Percentiles rank a stretch among this genome's conserved stretches.
Evolutionary conservation across 2,329 filamentous ascomycete genomes (phyloP).

Genomic region (Sclerotinia trifoliorum): DNA sequence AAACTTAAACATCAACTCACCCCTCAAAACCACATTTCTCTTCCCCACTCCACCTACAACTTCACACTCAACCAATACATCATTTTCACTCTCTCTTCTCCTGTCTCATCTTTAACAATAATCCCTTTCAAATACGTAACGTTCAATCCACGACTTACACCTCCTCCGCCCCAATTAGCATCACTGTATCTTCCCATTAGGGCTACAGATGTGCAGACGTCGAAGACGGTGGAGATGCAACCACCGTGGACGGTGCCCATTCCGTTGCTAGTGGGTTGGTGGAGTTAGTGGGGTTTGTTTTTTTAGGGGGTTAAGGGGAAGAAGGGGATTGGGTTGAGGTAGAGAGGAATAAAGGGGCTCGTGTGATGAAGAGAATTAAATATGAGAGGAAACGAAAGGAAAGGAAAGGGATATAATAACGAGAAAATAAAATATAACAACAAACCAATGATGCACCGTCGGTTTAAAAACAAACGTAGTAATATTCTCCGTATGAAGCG

Average conservation of each 20-base stretch:
- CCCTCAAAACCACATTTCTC: conserved; percentile 15
- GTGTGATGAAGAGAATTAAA: background rate
- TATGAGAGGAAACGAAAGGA: background rate
- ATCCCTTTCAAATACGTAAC: conserved; percentile 1
- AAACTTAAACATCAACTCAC: background rate
- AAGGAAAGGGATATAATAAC: too few relatives aligned
- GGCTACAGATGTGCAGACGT: background rate
- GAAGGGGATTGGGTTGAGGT: too few relatives aligned
- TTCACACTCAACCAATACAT: conserved; percentile 1
- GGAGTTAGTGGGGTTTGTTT: background rate
- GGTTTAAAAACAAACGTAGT: conserved; percentile 8
- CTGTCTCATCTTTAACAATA: background rate
- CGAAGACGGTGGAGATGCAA: conserved; percentile 11
- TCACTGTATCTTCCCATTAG: background rate
- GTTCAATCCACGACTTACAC: background rate
- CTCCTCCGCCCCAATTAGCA: background rate
- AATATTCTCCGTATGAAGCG: background rate
- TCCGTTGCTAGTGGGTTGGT: background rate
- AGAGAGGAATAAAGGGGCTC: too few relatives aligned
- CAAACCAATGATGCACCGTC: conserved; percentile 4
- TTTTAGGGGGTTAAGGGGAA: too few relatives aligned
- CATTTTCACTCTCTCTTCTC: background rate
- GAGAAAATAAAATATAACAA: background rate
- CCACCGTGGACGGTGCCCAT: conserved; percentile 2
- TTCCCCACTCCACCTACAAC: background rate